Base-by-base conservation (phyloP, 352 stramenopile species). In the Phytophthora meadii region DNA sequence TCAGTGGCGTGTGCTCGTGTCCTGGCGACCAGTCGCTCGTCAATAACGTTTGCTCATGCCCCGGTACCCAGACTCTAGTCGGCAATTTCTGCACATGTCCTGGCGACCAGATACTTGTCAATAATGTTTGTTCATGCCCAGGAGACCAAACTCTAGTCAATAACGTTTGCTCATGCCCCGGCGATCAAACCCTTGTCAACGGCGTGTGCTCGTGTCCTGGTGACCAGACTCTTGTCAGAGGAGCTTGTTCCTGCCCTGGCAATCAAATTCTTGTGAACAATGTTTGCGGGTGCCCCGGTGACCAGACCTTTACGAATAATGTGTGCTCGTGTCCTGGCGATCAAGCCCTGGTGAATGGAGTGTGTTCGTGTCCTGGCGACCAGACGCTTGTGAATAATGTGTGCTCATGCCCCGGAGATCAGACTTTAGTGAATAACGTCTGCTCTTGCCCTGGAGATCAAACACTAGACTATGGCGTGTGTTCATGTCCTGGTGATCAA, bases 401-500 rank as follows among this genome's bases (percentile, higher is more conserved):
- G 0, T 59, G 52, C 14, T 36, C 27, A 19, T 59, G 51, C 11
- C 51, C 25, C 5, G 24, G 39, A 7, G 39, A 49, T 6, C 39
- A 49, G 39, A 40, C 14, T 19, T 27, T 59, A 11, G 39, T 40
- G 14, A 15, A 12, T 10, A 8, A 5, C 14, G 40, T 40, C 1
- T 61, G 54, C 22, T 27, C 34, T 2, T 61, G 54, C 30, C 30
- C 54, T 6, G 54, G 42, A 10, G 54, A 22, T 10, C 54, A 47
- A 27, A 46, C 22, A 8, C 24, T 54, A 10, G 42, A 40, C 9
- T 42, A 30, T 8, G 32, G 15, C 7, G 34, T 45, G 8, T 61
- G 54, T 14, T 19, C 44, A 6, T 61, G 54, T 22, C 14, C 34
- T 32, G 54, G 30, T 7, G 22, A 44, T 10, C 32, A 28, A 41